Evolutionary conservation across 495 filamentous ascomycete species (phyloP), one percentile per base, ranked within the genome.

Genomic region (Penicillium dipodomyicola): DNA sequence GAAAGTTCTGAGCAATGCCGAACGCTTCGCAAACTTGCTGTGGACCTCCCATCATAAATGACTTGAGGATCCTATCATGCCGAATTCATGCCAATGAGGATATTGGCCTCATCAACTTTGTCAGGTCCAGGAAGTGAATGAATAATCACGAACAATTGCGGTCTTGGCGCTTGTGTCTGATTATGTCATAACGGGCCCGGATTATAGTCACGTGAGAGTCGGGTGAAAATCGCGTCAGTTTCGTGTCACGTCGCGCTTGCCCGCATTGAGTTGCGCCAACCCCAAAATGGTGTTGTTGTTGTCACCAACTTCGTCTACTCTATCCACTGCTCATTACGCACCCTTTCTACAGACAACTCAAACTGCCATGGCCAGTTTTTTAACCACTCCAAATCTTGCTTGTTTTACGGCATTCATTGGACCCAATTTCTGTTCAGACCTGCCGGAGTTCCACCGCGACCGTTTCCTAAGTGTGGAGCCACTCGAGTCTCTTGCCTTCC

Each of bases 1-100:
- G 60, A 55, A 78, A 80, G 25, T 66, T 61, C 39, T 55, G 65
- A 40, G 77, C 77, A 8, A 65, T 63, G 22, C 61, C 59, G 46
- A 80, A 77, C n/a, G 72, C 72, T 49, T 64, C 62, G 43, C 44
- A 62, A 11, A 69, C 44, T 27, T 45, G 41, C 45, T 41, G 50
- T 1, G 53, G 33, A 19, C 71, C 65, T 25, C 60, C 62, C 76
- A 77, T 79, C n/a, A 55, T 71, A 43, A 49, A 17, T 7, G 10
- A 1, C 17, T 23, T 15, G 19, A 14, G 17, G 6, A 15, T 40
- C 7, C 4, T 8, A 42, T 58, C 40, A 49, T 39, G 15, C 7
- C 46, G 15, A 32, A 44, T 25, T 45, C 27, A 30, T 46, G 15
- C 25, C 17, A 19, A 40, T 30, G 22, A 17, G 20, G 5, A 1